Percentiles rank a stretch among this genome's conserved stretches.
These are phyloP conservation scores for Lasiosphaeria miniovina DNA, from an alignment of 495 filamentous ascomycete species.

Conservation along the genomic window DNA sequence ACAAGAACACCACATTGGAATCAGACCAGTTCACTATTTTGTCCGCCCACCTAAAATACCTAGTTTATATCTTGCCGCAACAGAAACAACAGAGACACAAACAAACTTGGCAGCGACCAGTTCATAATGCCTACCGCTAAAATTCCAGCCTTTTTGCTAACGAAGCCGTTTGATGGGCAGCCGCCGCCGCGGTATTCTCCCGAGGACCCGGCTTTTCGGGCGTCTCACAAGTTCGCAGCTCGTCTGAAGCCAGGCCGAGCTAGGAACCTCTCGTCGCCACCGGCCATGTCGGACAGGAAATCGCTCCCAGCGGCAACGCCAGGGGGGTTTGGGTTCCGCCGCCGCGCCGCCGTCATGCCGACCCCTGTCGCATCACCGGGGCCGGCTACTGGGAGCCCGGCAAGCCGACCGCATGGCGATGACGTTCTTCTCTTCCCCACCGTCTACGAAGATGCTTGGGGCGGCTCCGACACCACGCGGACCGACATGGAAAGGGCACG, in stretches of 20 bases:
- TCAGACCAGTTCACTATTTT: too few species aligned
- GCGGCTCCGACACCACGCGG: conserved; percentile 15
- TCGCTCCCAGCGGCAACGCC: not conserved
- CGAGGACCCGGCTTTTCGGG: not conserved
- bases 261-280: not conserved
- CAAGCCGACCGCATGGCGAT: not conserved
- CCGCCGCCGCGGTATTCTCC: too few species aligned
- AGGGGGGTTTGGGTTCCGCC: not conserved
- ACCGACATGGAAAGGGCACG: conserved; percentile 31
- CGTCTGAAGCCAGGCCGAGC: not conserved
- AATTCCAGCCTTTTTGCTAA: too few species aligned
- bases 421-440: conserved; percentile 29
- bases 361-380: not conserved
- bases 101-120: too few species aligned
- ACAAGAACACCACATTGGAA: too few species aligned
- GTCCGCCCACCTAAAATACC: too few species aligned
- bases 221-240: not conserved
- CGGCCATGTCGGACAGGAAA: not conserved
- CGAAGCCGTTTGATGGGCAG: too few species aligned
- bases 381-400: too few species aligned
- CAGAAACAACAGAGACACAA: too few species aligned
- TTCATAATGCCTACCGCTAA: too few species aligned
- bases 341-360: not conserved
- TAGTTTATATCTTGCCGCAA: too few species aligned
- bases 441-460: conserved; percentile 36